Conservation (phyloP, 2,329 filamentous ascomycete genomes). For the Pestalotiopsis sp. region DNA sequence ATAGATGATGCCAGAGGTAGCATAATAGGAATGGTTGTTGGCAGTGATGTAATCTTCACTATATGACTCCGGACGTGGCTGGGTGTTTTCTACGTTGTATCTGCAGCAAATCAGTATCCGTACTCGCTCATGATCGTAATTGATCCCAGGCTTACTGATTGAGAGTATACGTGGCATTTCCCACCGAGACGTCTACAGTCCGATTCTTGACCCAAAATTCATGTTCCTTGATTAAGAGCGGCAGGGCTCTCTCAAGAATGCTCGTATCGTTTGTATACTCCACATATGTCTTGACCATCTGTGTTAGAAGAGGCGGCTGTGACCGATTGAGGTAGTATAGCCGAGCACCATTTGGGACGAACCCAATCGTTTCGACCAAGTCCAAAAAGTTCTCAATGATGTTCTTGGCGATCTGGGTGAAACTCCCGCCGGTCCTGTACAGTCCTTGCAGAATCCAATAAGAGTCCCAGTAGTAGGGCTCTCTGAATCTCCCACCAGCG, state of each 20-base stretch:
- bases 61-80: constrained; percentile 68
- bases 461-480: constrained; percentile 72
- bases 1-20: constrained; percentile 58
- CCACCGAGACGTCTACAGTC: constrained; percentile 50
- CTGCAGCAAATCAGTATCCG: constrained; percentile 23
- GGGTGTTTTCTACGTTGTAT: constrained; percentile 62
- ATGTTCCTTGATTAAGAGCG: constrained; percentile 63
- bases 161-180: constrained; percentile 51
- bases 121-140: background rate
- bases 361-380: constrained; percentile 63
- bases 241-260: constrained; percentile 60
- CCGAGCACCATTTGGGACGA: constrained; percentile 68
- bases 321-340: constrained; percentile 69
- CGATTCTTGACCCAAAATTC: constrained; percentile 64
- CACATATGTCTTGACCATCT: constrained; percentile 66
- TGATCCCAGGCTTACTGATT: constrained; percentile 43
- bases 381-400: constrained; percentile 72
- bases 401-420: constrained; percentile 57
- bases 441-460: constrained; percentile 70
- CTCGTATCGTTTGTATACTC: constrained; percentile 64
- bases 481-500: constrained; percentile 69
- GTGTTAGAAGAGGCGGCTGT: constrained; percentile 64
- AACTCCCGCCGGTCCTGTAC: constrained; percentile 63
- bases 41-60: constrained; percentile 65
- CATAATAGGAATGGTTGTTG: constrained; percentile 65